phyloP scores from a whole-genome alignment of 2,329 filamentous ascomycete species.

The Aspergillus nomiae region DNA sequence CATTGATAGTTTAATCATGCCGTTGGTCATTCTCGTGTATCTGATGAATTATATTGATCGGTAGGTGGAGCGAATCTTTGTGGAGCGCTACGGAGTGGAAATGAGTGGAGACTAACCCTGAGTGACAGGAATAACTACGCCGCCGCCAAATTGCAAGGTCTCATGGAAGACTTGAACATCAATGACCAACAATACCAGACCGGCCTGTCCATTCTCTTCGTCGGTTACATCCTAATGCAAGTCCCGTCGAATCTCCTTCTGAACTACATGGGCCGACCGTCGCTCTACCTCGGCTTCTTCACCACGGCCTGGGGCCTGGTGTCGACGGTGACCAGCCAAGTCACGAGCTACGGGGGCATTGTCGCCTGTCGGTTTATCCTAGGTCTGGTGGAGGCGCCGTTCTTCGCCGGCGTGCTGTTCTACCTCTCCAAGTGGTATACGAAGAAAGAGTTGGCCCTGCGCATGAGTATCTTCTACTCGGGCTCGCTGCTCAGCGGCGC shows the following conservation, averaged over 20 bases:
- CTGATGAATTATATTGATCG: conserved; percentile 50
- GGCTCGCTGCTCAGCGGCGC: conserved; percentile 53
- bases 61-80: conserved; percentile 21
- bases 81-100: too few relatives aligned
- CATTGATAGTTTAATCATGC: conserved; percentile 44
- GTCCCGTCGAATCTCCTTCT: conserved; percentile 52
- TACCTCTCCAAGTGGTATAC: conserved; percentile 57
- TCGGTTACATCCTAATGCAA: conserved; percentile 49
- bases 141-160: conserved; percentile 47
- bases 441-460: conserved; percentile 52
- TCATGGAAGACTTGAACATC: conserved; percentile 40
- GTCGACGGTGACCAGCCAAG: conserved; percentile 47
- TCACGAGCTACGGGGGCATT: conserved; percentile 45
- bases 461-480: conserved; percentile 56
- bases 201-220: conserved; percentile 47
- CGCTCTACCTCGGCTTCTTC: conserved; percentile 49
- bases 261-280: conserved; percentile 46
- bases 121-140: conserved; percentile 49
- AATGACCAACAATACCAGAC: conserved; percentile 42
- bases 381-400: conserved; percentile 50
- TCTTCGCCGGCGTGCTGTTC: conserved; percentile 50
- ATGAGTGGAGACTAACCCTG: not conserved
- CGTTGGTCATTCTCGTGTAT: conserved; percentile 44
- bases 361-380: conserved; percentile 50
- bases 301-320: conserved; percentile 50